Conservation (phyloP, 202 grass and related monocot species). For the Zoysia matrella region DNA sequence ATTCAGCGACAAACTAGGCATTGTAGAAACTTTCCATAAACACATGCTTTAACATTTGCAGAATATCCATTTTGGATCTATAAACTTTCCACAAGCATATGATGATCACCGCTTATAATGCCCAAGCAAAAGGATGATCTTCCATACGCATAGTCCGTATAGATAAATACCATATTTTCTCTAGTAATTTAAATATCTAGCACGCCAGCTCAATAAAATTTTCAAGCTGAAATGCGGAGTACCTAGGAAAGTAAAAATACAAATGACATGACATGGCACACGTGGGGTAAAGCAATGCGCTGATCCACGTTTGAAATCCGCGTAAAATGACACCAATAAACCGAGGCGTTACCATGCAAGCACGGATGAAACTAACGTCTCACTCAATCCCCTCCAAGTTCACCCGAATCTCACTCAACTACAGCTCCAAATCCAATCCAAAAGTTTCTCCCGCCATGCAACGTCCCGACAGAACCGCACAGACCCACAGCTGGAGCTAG, state of each 20-base stretch:
- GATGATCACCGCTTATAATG: background rate
- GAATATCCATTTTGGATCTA: background rate
- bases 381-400: no score
- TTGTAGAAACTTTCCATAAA: constrained; percentile 12
- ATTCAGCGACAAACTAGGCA: constrained; percentile 15
- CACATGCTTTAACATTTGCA: background rate
- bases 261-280: background rate
- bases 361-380: no score
- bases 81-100: constrained; percentile 20
- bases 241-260: background rate
- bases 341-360: background rate
- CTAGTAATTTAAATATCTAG: background rate
- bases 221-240: background rate
- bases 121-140: no score
- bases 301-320: constrained; percentile 4
- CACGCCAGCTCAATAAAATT: no score
- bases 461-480: background rate
- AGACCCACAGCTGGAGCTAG: background rate
- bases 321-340: background rate
- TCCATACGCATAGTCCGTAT: no score
- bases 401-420: background rate
- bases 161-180: background rate
- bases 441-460: background rate
- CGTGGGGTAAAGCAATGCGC: background rate
- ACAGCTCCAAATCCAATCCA: background rate